phyloP scores from a whole-genome alignment of 2,329 filamentous ascomycete species.

The Fusarium subtropicale region DNA sequence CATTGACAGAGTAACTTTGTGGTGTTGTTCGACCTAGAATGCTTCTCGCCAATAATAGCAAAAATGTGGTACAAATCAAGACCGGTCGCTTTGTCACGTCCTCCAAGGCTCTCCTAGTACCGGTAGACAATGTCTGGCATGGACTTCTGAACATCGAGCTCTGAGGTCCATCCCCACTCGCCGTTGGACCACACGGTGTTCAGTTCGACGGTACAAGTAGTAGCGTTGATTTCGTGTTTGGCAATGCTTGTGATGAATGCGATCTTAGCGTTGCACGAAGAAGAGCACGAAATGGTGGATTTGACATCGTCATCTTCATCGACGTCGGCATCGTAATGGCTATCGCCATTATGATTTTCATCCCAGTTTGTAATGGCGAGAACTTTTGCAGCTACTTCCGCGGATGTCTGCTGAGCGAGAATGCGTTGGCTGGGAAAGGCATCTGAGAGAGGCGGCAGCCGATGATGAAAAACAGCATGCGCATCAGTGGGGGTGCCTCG shows the following conservation, averaged over 20 bases:
- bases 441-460: not conserved
- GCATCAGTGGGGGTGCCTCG: not conserved
- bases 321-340: not conserved
- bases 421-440: not conserved
- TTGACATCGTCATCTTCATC: not conserved
- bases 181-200: not conserved
- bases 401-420: not conserved
- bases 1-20: not conserved
- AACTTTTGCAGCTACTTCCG: not conserved
- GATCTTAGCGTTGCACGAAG: not conserved
- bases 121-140: not conserved
- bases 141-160: not conserved
- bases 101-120: not conserved
- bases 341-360: not conserved
- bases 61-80: not conserved
- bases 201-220: not conserved
- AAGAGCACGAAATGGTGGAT: not conserved
- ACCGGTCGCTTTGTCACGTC: not conserved
- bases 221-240: not conserved
- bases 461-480: not conserved
- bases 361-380: not conserved
- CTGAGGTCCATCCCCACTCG: not conserved
- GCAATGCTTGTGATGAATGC: not conserved
- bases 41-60: not conserved
- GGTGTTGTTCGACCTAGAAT: not conserved